These are phyloP conservation scores for Ophiosphaerella narmari DNA, from an alignment of 2,329 filamentous ascomycete genomes.

Conservation along the genomic window DNA sequence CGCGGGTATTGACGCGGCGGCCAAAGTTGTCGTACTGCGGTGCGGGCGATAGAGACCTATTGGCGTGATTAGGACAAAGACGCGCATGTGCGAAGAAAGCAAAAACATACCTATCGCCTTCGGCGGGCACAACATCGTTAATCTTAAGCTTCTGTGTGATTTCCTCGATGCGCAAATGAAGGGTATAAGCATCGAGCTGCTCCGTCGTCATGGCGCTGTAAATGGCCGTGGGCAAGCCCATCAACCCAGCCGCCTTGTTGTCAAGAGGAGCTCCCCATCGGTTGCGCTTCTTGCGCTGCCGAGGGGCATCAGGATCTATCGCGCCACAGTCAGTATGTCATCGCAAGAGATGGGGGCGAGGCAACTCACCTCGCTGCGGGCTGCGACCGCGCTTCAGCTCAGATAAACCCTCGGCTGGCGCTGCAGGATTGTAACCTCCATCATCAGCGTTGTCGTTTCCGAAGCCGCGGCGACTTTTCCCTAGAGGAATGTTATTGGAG, in stretches of 20 bases:
- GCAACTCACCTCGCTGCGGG: slow-evolving; percentile 73
- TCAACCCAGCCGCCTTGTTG: slow-evolving; percentile 97
- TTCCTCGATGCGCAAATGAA: slow-evolving; percentile 97
- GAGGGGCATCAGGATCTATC: slow-evolving; percentile 69
- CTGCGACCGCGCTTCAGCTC: slow-evolving; percentile 87
- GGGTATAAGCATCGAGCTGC: slow-evolving; percentile 94
- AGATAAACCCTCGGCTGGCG: slow-evolving; percentile 51
- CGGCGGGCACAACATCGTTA: slow-evolving; percentile 96
- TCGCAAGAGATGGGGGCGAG: neutral
- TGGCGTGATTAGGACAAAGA: slow-evolving; percentile 11
- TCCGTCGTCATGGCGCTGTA: slow-evolving; percentile 98
- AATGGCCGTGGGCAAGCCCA: slow-evolving; percentile 96
- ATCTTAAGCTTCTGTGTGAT: slow-evolving; percentile 99
- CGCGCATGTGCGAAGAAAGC: neutral
- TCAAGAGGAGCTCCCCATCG: slow-evolving; percentile 96
- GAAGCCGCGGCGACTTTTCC: slow-evolving; percentile 75
- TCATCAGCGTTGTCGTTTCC: slow-evolving; percentile 62
- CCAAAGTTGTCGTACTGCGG: slow-evolving; percentile 99
- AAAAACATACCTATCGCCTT: slow-evolving; percentile 79
- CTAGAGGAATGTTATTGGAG: slow-evolving; percentile 96
- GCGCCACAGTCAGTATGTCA: slow-evolving; percentile 14
- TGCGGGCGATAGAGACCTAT: slow-evolving; percentile 88
- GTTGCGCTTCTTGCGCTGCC: slow-evolving; percentile 96
- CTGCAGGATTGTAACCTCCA: slow-evolving; percentile 52
- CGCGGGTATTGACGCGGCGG: slow-evolving; percentile 97